Conservation (phyloP, 257 asterid species). For the Jasminum sambac region DNA sequence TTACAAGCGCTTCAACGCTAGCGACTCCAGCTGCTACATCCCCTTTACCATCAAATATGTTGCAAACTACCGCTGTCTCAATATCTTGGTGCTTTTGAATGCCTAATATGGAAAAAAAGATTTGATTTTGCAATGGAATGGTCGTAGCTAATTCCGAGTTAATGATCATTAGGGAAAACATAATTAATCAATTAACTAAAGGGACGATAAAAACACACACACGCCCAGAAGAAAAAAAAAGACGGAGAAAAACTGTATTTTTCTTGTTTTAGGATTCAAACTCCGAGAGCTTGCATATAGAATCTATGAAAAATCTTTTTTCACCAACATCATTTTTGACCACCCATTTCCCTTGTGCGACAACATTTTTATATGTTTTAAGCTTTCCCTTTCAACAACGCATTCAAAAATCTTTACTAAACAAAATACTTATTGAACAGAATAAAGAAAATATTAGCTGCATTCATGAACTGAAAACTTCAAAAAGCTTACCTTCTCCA, state of each 20-base stretch:
- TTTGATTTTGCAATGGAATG: background rate
- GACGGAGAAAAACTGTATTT: no score
- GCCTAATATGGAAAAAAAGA: conserved; percentile 48
- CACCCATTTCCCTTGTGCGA: no score
- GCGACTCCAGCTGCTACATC: conserved; percentile 93
- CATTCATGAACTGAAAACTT: conserved; percentile 5
- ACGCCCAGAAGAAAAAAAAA: no score
- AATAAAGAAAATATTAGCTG: background rate
- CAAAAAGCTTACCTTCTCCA: conserved; percentile 53
- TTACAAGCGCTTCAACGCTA: conserved; percentile 75
- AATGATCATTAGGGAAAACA: background rate
- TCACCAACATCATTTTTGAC: no score
- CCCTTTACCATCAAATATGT: conserved; percentile 77
- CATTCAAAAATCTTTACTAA: no score
- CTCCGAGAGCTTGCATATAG: background rate
- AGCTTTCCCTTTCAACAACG: no score
- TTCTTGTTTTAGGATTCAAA: background rate
- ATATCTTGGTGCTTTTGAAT: conserved; percentile 60
- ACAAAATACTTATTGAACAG: no score
- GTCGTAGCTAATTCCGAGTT: background rate
- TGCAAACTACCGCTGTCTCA: conserved; percentile 73
- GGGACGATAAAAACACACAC: background rate
- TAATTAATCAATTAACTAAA: background rate
- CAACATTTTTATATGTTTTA: no score
- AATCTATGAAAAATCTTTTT: background rate